Evolutionary conservation across 1,284 basidiomycete genomes (phyloP), one percentile per base, ranked within the genome.

Genomic region (Heterobasidion occidentale): DNA sequence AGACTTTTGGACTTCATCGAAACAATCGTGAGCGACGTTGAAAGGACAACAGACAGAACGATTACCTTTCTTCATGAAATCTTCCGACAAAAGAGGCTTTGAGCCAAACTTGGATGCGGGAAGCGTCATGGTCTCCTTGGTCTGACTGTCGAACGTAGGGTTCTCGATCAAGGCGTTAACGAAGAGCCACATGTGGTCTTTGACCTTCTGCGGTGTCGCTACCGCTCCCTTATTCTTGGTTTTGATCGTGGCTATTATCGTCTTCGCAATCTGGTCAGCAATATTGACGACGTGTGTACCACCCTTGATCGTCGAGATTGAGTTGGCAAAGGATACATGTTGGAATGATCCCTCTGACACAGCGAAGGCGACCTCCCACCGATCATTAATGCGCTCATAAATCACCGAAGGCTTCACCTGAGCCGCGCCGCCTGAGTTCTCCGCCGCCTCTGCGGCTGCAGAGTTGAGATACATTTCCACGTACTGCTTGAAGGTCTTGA

Each of bases 141-240:
- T 99, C 73, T 99, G 97, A 75, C 94, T 95, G 78, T 99, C 96
- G 72, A 99, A 99, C 1, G 95, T 93, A 9, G 97, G 96, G 69
- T 99, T 99, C 74, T 98, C 95, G 61, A 99, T 90, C 61, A 98
- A 78, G 20, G 92, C 87, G 67, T 99, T 99, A 69, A 99, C 90
- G 68, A 99, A 99, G 59, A 99, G 82, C 94, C 94, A 97, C 83
- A 99, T 94, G 68, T 99, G 95, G 68, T 91, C 95, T 77, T 93
- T 96, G 74, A 99, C 88, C 73, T 98, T 94, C 58, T 86, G 83
- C 11, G 92, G 81, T 73, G 98, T 98, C 66, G 99, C 89, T 1
- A 89, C 81, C 9, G 94, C 92, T 2, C 79, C 92, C 75, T 97
- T 98, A 77, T 98, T 98, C 82, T 98, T 99, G 84, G 96, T 97